phyloP scores from a whole-genome alignment of 352 stramenopile genomes.

The Globisporangium paroecandrum region DNA sequence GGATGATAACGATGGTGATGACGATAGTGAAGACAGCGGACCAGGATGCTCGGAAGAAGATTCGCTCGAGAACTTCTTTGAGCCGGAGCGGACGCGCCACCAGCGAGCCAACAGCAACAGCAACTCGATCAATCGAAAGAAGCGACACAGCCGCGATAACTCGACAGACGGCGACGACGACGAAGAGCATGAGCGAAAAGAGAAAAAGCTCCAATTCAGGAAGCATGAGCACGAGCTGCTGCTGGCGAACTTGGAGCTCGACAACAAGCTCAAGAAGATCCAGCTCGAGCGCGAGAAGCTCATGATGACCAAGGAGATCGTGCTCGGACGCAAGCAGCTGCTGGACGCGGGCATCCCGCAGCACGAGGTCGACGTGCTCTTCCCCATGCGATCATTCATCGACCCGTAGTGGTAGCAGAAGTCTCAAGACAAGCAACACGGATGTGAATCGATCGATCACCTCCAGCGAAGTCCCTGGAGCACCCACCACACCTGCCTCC shows the following conservation, averaged over 20 bases:
- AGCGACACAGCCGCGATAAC: not conserved
- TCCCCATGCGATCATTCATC: constrained; percentile 5
- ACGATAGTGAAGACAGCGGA: not conserved
- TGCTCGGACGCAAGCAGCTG: constrained; percentile 10
- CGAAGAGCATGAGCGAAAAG: constrained; percentile 54
- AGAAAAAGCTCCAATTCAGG: constrained; percentile 28
- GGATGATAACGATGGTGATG: not conserved
- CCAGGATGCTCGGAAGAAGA: not conserved
- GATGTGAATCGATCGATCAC: not conserved
- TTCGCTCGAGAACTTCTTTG: not conserved
- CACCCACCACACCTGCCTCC: no score
- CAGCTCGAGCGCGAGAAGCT: constrained; percentile 71
- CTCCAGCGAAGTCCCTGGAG: not conserved
- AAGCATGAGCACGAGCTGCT: constrained; percentile 36
- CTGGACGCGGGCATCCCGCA: not conserved
- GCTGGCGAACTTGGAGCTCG: constrained; percentile 60
- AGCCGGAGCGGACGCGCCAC: not conserved
- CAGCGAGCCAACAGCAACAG: not conserved
- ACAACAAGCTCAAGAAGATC: constrained; percentile 72
- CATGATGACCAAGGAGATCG: constrained; percentile 3
- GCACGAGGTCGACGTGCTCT: constrained; percentile 9
- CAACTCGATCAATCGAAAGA: not conserved
- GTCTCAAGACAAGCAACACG: not conserved
- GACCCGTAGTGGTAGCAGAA: not conserved
- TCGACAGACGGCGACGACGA: constrained; percentile 30